Conservation (phyloP, 2,329 filamentous ascomycete species). For the Byssothecium circinans region DNA sequence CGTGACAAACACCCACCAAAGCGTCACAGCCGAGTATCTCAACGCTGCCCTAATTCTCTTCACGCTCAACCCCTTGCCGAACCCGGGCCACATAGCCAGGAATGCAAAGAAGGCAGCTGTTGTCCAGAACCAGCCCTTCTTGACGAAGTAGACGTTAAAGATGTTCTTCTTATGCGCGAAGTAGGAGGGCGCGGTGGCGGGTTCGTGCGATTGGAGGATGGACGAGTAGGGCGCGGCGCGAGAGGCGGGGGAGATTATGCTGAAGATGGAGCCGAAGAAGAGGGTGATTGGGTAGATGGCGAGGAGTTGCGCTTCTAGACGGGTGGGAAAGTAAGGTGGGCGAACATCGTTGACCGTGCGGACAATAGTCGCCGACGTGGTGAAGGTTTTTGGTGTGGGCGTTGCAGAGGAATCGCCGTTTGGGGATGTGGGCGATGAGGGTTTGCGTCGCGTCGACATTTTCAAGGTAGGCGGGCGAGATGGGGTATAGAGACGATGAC, state of each 20-base stretch:
- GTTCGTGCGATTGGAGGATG: constrained; percentile 64
- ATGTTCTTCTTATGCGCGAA: constrained; percentile 93
- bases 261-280: constrained; percentile 79
- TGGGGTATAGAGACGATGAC: not conserved
- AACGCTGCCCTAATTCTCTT: constrained; percentile 61
- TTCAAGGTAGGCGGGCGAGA: not conserved
- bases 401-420: constrained; percentile 11
- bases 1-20: constrained; percentile 82
- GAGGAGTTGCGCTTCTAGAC: constrained; percentile 66
- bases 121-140: constrained; percentile 92
- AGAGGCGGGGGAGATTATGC: constrained; percentile 72
- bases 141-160: constrained; percentile 92
- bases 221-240: constrained; percentile 63
- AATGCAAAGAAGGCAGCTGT: constrained; percentile 73
- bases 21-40: constrained; percentile 73
- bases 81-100: constrained; percentile 66
- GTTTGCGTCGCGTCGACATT: constrained; percentile 41
- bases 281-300: constrained; percentile 76
- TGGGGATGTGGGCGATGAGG: constrained; percentile 3
- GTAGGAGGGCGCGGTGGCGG: constrained; percentile 69
- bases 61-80: constrained; percentile 47
- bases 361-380: constrained; percentile 28
- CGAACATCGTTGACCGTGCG: constrained; percentile 31
- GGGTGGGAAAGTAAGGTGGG: constrained; percentile 69
- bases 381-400: constrained; percentile 24